Percentiles rank a stretch among this genome's conserved stretches.
Evolutionary conservation across 768 basidiomycete species (phyloP).

Genomic region (Dictyophora rubrovolvata): DNA sequence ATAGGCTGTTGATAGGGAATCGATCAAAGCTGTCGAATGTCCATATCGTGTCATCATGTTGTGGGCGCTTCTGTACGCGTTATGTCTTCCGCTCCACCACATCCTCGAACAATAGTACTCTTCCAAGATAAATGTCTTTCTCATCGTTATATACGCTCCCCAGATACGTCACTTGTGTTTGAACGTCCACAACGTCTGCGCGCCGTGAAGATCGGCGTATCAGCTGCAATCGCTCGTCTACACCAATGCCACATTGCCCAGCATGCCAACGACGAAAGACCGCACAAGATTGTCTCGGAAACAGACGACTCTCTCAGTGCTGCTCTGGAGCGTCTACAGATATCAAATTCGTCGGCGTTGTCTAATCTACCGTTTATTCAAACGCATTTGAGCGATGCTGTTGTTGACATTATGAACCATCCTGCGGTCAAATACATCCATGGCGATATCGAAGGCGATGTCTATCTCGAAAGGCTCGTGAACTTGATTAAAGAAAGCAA

Average conservation of each 20-base stretch:
- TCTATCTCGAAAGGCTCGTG: conserved; percentile 56
- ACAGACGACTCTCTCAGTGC: conserved; percentile 31
- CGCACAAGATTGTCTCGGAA: conserved; percentile 9
- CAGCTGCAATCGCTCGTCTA: conserved; percentile 67
- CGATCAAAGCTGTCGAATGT: not conserved
- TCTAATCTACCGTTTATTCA: conserved; percentile 22
- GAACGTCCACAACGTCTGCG: conserved; percentile 85
- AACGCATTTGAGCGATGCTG: conserved; percentile 44
- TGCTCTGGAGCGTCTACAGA: conserved; percentile 36
- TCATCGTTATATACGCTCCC: conserved; percentile 70
- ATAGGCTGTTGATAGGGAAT: not conserved
- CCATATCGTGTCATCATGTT: not conserved
- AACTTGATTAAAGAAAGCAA: conserved; percentile 49
- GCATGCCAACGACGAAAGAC: not conserved
- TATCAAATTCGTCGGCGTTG: conserved; percentile 16
- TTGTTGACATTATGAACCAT: conserved; percentile 44
- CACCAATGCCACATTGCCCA: conserved; percentile 27
- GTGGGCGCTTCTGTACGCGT: conserved; percentile 2
- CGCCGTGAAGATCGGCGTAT: conserved; percentile 73
- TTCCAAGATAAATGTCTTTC: conserved; percentile 65
- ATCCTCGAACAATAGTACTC: conserved; percentile 21
- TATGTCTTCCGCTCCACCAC: not conserved
- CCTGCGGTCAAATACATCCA: conserved; percentile 67
- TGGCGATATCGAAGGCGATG: conserved; percentile 58
- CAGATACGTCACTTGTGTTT: conserved; percentile 66